Evolutionary conservation across 805 yeast species (phyloP).

Genomic region (Candida suzukii): DNA sequence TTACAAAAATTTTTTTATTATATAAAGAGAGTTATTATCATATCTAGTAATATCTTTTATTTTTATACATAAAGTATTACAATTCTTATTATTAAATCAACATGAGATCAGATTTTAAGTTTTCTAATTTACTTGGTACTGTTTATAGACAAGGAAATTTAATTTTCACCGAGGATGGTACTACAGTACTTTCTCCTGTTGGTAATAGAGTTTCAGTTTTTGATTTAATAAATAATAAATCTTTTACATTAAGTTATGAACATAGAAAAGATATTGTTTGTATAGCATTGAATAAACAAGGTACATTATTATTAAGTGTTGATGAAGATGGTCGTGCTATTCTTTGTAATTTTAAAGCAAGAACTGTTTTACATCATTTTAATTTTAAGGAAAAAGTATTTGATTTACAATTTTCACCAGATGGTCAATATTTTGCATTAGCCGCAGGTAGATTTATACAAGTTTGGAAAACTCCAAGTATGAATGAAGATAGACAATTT

Average conservation of each 20-base stretch:
- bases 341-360: constrained; percentile 72
- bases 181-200: constrained; percentile 78
- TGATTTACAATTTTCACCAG: constrained; percentile 79
- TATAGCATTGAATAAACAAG: constrained; percentile 78
- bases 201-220: constrained; percentile 90
- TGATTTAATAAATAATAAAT: constrained; percentile 75
- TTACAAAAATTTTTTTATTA: no score
- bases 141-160: constrained; percentile 93
- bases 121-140: constrained; percentile 87
- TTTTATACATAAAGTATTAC: background rate
- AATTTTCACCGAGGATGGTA: constrained; percentile 80
- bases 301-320: constrained; percentile 70
- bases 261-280: constrained; percentile 79
- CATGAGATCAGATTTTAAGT: constrained; percentile 86
- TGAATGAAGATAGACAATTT: constrained; percentile 80
- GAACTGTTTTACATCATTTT: constrained; percentile 88
- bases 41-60: no score
- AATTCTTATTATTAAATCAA: no score
- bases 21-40: no score
- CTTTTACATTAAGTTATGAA: constrained; percentile 87
- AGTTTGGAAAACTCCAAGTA: constrained; percentile 87
- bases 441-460: constrained; percentile 80
- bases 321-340: constrained; percentile 94
- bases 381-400: constrained; percentile 77
- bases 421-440: constrained; percentile 81